Evolutionary conservation across 352 stramenopile genomes (phyloP).

Genomic region (Globisporangium rhizosaccharum): DNA sequence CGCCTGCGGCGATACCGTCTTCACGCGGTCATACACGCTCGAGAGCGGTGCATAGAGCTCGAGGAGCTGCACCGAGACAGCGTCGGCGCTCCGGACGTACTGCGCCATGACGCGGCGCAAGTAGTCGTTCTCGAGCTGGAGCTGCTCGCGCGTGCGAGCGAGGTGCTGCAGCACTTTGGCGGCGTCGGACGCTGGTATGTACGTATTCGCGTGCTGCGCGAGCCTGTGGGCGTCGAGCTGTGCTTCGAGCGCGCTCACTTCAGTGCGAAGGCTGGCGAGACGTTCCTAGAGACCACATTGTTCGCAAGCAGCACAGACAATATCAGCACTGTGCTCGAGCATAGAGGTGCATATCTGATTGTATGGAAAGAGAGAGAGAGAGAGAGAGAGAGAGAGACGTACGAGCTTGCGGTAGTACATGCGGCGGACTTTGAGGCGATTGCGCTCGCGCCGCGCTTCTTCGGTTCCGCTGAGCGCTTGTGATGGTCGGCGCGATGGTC

Average conservation of each 20-base stretch:
- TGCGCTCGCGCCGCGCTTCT: slow-evolving; percentile 11
- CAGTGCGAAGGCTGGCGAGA: background rate
- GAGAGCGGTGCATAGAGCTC: background rate
- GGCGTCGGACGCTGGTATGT: background rate
- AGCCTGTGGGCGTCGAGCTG: background rate
- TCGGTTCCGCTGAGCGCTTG: background rate
- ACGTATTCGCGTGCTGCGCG: background rate
- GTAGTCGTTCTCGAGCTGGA: slow-evolving; percentile 11
- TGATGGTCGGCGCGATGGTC: background rate
- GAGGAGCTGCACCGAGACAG: slow-evolving; percentile 1
- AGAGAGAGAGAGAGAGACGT: background rate
- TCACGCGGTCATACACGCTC: slow-evolving; percentile 1
- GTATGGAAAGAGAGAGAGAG: too few species aligned
- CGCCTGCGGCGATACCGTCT: slow-evolving; percentile 1
- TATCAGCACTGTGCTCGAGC: background rate
- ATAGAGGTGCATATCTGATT: background rate
- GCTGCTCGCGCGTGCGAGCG: background rate
- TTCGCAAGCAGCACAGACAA: background rate
- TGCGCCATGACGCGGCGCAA: background rate
- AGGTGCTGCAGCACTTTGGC: background rate
- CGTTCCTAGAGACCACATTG: slow-evolving; percentile 2
- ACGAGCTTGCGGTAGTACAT: slow-evolving; percentile 18
- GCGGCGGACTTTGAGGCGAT: slow-evolving; percentile 14
- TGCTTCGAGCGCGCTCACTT: slow-evolving; percentile 4
- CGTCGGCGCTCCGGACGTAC: slow-evolving; percentile 1